Conservation (phyloP, 202 grass and related monocot species). For the Bolboschoenoplectus hybrid region DNA sequence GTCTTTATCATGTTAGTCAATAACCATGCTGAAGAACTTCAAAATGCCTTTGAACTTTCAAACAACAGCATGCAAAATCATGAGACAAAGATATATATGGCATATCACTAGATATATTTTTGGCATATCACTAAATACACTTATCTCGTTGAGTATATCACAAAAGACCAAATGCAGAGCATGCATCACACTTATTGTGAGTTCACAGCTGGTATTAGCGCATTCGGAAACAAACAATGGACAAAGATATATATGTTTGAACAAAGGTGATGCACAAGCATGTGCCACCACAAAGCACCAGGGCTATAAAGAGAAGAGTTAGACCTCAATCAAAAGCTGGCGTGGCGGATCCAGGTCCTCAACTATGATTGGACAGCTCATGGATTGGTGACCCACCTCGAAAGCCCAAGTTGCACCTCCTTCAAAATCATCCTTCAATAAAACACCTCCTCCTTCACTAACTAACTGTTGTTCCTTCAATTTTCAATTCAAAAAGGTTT, state of each 20-base stretch:
- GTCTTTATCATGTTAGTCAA: neutral
- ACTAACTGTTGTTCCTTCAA: conserved; percentile 59
- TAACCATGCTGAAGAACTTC: conserved; percentile 14
- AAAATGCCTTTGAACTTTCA: neutral
- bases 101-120: too few relatives aligned
- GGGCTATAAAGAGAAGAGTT: neutral
- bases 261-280: neutral
- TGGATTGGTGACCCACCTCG: conserved; percentile 85
- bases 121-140: neutral
- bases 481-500: conserved; percentile 37
- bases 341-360: conserved; percentile 89
- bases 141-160: neutral
- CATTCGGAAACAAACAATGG: conserved; percentile 32
- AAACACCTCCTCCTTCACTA: conserved; percentile 60
- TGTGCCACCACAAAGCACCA: neutral
- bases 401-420: conserved; percentile 96
- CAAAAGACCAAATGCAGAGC: neutral
- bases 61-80: too few relatives aligned
- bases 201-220: neutral
- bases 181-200: neutral
- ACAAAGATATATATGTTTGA: conserved; percentile 10
- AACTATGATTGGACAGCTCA: conserved; percentile 89
- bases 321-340: conserved; percentile 91
- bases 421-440: conserved; percentile 94
- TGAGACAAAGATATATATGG: too few relatives aligned